Evolutionary conservation across 176 grass and related monocot genomes (phyloP).

Genomic region (Secale cereale): DNA sequence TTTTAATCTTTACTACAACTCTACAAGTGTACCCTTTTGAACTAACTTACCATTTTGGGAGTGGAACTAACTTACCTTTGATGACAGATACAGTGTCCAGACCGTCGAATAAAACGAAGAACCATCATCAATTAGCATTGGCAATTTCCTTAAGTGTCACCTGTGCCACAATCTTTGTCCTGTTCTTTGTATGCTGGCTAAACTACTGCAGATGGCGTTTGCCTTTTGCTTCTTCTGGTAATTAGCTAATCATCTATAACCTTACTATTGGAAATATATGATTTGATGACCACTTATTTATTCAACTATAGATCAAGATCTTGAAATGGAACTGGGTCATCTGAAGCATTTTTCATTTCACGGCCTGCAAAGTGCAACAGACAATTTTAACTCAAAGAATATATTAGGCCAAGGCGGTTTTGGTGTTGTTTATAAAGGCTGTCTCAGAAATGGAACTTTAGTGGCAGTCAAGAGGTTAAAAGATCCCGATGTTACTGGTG

Average conservation of each 20-base stretch:
- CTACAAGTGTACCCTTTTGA: neutral
- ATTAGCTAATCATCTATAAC: conserved; percentile 26
- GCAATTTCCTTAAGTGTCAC: conserved; percentile 68
- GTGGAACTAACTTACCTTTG: conserved; percentile 24
- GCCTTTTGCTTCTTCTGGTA: conserved; percentile 87
- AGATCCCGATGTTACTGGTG: conserved; percentile 85
- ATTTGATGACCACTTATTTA: conserved; percentile 2
- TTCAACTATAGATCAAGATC: conserved; percentile 66
- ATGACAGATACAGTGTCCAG: conserved; percentile 53
- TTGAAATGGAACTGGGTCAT: conserved; percentile 91
- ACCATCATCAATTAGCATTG: conserved; percentile 73
- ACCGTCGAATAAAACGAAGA: conserved; percentile 36
- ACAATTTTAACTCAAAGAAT: conserved; percentile 77
- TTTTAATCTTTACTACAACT: neutral
- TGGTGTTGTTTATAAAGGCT: conserved; percentile 93
- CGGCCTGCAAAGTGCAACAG: conserved; percentile 77
- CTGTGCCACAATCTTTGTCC: conserved; percentile 54
- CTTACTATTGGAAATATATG: neutral
- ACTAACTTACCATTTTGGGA: conserved; percentile 18
- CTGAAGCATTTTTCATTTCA: conserved; percentile 81
- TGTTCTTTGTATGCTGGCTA: conserved; percentile 72
- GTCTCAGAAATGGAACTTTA: conserved; percentile 68
- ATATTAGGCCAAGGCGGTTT: conserved; percentile 95
- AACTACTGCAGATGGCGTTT: conserved; percentile 84
- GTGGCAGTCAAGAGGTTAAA: conserved; percentile 91